Evolutionary conservation across 1,284 basidiomycete genomes (phyloP).

Genomic region (Trichosporon inkin): DNA sequence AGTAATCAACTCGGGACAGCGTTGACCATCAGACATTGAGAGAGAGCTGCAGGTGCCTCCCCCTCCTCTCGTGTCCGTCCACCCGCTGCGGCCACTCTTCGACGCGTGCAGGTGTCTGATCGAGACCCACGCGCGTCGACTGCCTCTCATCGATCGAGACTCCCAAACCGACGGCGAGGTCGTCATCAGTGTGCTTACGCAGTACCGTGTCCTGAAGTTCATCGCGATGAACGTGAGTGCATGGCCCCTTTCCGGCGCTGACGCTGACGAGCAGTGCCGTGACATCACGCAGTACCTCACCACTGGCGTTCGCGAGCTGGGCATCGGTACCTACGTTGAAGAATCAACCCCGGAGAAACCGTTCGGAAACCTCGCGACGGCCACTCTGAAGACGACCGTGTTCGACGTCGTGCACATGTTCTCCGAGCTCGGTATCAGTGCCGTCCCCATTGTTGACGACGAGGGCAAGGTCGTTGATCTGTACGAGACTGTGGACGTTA

Average conservation of each 20-base stretch:
- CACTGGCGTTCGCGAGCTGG: constrained; percentile 69
- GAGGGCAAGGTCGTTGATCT: constrained; percentile 92
- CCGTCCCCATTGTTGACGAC: constrained; percentile 92
- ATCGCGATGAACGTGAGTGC: constrained; percentile 98
- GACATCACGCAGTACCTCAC: constrained; percentile 51
- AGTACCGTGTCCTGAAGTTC: constrained; percentile 77
- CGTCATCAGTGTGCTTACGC: constrained; percentile 92
- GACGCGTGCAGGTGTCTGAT: constrained; percentile 89
- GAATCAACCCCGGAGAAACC: constrained; percentile 54
- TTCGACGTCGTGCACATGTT: constrained; percentile 99
- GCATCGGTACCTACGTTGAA: constrained; percentile 86
- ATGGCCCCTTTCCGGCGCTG: too few species aligned
- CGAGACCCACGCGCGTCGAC: constrained; percentile 87
- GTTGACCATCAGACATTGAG: constrained; percentile 72
- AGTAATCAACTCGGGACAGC: constrained; percentile 27
- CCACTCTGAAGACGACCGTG: constrained; percentile 85
- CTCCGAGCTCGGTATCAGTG: constrained; percentile 89
- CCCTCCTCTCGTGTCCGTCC: constrained; percentile 83
- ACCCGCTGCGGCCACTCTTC: constrained; percentile 81
- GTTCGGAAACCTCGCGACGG: constrained; percentile 86
- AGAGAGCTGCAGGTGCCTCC: constrained; percentile 84
- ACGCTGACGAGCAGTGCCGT: constrained; percentile 32
- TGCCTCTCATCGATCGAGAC: constrained; percentile 91
- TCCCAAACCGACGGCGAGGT: constrained; percentile 92
- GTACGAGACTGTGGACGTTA: constrained; percentile 98